Evolutionary conservation across 2,329 filamentous ascomycete species (phyloP).

Genomic region (Xenosphaeropsis pyriputrescens): DNA sequence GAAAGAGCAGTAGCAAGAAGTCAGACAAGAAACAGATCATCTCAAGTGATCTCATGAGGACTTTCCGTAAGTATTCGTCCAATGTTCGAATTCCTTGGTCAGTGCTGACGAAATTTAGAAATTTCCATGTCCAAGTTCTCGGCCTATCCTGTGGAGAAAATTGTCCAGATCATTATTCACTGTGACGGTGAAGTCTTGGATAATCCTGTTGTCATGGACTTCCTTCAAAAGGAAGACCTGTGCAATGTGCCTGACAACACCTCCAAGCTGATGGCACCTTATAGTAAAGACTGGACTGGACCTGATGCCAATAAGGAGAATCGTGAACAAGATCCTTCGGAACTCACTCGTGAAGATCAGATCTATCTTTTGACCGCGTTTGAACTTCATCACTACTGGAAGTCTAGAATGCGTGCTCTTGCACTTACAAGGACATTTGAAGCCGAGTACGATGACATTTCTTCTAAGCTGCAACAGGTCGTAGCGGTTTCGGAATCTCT

Average conservation of each 20-base stretch:
- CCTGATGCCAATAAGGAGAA: conserved; percentile 64
- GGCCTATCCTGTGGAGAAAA: conserved; percentile 65
- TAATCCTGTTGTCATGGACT: conserved; percentile 90
- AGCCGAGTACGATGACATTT: conserved; percentile 82
- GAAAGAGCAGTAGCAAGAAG: conserved; percentile 48
- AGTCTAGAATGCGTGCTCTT: conserved; percentile 87
- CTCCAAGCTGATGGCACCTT: conserved; percentile 82
- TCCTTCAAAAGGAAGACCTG: conserved; percentile 81
- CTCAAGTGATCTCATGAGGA: conserved; percentile 75
- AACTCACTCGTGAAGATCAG: conserved; percentile 90
- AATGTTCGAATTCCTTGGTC: not conserved
- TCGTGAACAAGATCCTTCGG: conserved; percentile 72
- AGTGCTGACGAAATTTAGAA: conserved; percentile 25
- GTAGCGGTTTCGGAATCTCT: conserved; percentile 78
- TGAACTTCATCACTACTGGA: conserved; percentile 97
- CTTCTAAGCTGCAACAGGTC: conserved; percentile 71
- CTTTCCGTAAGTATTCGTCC: conserved; percentile 46
- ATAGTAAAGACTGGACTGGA: conserved; percentile 92
- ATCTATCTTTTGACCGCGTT: conserved; percentile 88
- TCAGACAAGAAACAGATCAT: conserved; percentile 98
- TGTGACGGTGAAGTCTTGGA: conserved; percentile 83
- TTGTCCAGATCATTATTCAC: conserved; percentile 89
- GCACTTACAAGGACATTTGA: conserved; percentile 74
- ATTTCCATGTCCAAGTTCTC: conserved; percentile 92
- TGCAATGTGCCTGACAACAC: conserved; percentile 87